Conservation (phyloP, 345 rosid genomes). For the Sonneratia alba region DNA sequence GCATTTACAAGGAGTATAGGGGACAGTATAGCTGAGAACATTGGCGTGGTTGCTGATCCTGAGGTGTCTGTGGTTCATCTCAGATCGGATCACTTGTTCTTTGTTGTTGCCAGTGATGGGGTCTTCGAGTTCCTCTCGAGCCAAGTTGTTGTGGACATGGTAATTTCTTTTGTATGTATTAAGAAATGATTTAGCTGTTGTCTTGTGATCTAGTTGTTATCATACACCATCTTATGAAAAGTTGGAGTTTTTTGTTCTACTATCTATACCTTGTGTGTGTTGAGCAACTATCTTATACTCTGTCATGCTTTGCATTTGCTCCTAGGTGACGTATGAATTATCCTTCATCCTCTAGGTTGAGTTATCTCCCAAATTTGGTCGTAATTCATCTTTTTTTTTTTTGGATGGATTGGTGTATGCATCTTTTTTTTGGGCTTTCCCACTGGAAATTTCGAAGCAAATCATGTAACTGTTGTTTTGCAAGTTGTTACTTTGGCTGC, state of each 20-base stretch:
- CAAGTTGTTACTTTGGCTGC: not conserved
- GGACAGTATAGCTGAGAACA: slow-evolving; percentile 72
- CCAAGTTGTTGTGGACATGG: slow-evolving; percentile 84
- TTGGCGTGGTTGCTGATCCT: slow-evolving; percentile 78
- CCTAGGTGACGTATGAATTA: not conserved
- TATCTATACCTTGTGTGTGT: not conserved
- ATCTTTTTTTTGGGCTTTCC: not conserved
- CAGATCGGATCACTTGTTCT: slow-evolving; percentile 60
- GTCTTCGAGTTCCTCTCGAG: slow-evolving; percentile 93
- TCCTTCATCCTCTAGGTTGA: not conserved
- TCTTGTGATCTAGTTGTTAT: not conserved
- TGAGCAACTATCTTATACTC: not conserved
- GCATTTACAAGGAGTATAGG: slow-evolving; percentile 95
- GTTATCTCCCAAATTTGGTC: not conserved
- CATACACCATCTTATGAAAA: not conserved
- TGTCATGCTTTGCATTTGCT: not conserved
- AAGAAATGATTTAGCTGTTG: not conserved
- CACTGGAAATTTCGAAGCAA: not conserved
- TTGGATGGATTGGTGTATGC: not conserved
- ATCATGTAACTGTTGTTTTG: not conserved
- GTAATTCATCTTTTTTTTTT: not conserved
- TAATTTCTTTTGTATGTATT: slow-evolving; percentile 13
- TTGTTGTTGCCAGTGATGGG: slow-evolving; percentile 94
- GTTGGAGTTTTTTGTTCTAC: not conserved
- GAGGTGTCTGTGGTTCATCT: slow-evolving; percentile 64